Percentiles rank a stretch among this genome's conserved stretches.
Conservation (phyloP, 2,329 filamentous ascomycete species). For the Magnaporthiopsis rhizophila region DNA sequence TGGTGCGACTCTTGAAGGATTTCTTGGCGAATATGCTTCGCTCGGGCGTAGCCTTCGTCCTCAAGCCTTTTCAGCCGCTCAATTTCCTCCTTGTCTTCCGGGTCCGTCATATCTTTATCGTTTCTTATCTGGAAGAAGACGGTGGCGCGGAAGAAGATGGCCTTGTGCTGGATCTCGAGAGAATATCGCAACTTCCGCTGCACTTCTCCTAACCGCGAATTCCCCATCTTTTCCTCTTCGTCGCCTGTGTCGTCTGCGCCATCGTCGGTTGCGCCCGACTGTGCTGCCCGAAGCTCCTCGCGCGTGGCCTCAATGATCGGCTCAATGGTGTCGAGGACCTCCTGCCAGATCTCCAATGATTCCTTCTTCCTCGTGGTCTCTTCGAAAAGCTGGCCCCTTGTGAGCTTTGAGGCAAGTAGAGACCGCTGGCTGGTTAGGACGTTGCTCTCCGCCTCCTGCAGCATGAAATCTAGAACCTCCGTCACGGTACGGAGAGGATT, state of each 20-base stretch:
- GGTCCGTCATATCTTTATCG: constrained; percentile 53
- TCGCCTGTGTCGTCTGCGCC: constrained; percentile 26
- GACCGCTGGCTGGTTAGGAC: constrained; percentile 63
- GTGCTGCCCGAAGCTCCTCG: constrained; percentile 43
- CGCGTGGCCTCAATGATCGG: constrained; percentile 56
- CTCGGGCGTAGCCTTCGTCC: constrained; percentile 63
- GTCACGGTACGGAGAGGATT: constrained; percentile 70
- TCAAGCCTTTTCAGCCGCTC: constrained; percentile 61
- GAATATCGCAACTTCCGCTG: constrained; percentile 62
- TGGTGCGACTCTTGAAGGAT: constrained; percentile 54
- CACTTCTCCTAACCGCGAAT: constrained; percentile 43
- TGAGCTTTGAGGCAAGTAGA: constrained; percentile 55
- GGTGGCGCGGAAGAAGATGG: constrained; percentile 77
- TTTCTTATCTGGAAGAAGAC: constrained; percentile 77
- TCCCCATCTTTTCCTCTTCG: constrained; percentile 22
- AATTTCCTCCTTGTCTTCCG: constrained; percentile 57
- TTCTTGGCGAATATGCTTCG: constrained; percentile 70
- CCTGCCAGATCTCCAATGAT: constrained; percentile 63
- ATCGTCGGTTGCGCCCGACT: constrained; percentile 18
- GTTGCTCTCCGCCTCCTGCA: constrained; percentile 67
- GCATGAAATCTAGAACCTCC: constrained; percentile 85
- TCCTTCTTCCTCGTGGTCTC: constrained; percentile 60
- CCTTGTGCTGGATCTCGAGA: constrained; percentile 74
- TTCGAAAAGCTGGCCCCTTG: constrained; percentile 69
- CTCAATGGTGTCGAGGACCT: constrained; percentile 40